Conservation (phyloP, 1,139 yeast genomes). For the Saccharomyces hybrid region DNA sequence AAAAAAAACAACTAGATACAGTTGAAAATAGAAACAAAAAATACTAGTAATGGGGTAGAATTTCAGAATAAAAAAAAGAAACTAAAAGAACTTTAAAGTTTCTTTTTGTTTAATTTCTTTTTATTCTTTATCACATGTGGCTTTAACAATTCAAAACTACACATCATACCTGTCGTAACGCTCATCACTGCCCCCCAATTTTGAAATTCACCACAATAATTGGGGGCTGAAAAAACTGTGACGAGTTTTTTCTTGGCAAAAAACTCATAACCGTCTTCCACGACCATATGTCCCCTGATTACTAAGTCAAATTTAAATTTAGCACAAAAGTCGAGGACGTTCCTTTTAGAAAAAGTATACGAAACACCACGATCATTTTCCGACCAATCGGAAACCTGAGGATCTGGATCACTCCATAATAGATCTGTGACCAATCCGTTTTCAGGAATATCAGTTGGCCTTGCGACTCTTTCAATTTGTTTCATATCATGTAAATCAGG, state of each 20-base stretch:
- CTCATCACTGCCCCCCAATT: constrained; percentile 91
- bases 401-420: constrained; percentile 84
- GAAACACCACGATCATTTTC: constrained; percentile 84
- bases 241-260: constrained; percentile 70
- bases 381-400: constrained; percentile 60
- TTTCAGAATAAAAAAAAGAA: not conserved
- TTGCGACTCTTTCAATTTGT: constrained; percentile 59
- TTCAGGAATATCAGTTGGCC: constrained; percentile 88
- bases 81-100: not conserved
- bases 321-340: constrained; percentile 62
- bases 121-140: constrained; percentile 36
- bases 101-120: not conserved
- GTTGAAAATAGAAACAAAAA: not conserved
- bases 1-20: not conserved
- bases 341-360: constrained; percentile 66
- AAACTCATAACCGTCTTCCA: constrained; percentile 87
- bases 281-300: constrained; percentile 89
- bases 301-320: constrained; percentile 70
- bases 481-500: constrained; percentile 60
- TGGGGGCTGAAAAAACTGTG: constrained; percentile 81
- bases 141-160: constrained; percentile 76
- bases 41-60: no score
- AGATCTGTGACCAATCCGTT: constrained; percentile 73
- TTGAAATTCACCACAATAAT: constrained; percentile 85
- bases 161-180: constrained; percentile 65